Conservation (phyloP, 306 rosid genomes). For the Glycine latifolia region DNA sequence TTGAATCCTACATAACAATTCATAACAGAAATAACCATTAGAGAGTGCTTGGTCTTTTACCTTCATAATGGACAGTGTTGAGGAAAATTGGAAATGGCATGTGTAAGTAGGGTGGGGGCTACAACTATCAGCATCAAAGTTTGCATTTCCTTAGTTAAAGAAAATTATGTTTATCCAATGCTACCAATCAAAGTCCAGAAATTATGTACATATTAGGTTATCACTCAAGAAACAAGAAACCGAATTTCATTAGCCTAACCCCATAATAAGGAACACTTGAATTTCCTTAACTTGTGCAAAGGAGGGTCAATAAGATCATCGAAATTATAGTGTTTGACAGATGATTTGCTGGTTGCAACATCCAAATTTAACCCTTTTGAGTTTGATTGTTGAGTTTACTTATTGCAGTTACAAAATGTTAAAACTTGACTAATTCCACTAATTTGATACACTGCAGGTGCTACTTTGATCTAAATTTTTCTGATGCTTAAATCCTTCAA, state of each 20-base stretch:
- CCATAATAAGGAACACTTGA: too few species aligned
- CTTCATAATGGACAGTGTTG: slow-evolving; percentile 9
- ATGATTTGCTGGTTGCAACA: too few species aligned
- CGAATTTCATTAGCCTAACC: slow-evolving; percentile 42
- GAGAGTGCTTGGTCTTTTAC: too few species aligned
- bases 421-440: not conserved
- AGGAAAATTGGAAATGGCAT: not conserved
- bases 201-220: slow-evolving; percentile 58
- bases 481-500: too few species aligned
- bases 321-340: too few species aligned
- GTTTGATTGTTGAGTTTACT: too few species aligned
- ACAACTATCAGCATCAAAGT: slow-evolving; percentile 37
- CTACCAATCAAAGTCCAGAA: slow-evolving; percentile 48
- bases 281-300: too few species aligned
- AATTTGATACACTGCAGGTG: not conserved
- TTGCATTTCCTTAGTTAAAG: not conserved
- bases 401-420: not conserved
- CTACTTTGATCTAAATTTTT: not conserved
- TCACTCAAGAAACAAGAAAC: slow-evolving; percentile 40
- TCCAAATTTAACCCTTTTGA: too few species aligned
- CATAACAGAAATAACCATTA: too few species aligned
- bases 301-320: too few species aligned
- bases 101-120: slow-evolving; percentile 32
- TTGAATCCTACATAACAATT: too few species aligned
- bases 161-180: slow-evolving; percentile 12